A percentile compares a stretch with the other conserved stretches of the same genome.
These are phyloP conservation scores for Tetracladium setigerum DNA, from an alignment of 495 filamentous ascomycete species.

Conservation along the genomic window DNA sequence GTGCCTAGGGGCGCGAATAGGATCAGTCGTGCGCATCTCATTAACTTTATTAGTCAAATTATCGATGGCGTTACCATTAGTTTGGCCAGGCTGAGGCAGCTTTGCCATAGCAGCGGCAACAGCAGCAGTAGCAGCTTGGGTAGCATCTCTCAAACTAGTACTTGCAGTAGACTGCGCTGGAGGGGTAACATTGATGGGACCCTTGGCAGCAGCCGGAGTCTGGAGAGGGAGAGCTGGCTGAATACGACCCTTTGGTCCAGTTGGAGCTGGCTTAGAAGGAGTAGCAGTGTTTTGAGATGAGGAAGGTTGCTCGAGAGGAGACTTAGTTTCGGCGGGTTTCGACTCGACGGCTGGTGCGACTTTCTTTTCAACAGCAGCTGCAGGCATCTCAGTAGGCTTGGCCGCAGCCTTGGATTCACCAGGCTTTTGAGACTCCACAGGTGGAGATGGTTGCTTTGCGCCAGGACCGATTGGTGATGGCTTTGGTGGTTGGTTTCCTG, in stretches of 20 bases:
- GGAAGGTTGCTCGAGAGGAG: constrained; percentile 31
- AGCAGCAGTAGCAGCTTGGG: constrained; percentile 73
- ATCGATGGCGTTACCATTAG: constrained; percentile 52
- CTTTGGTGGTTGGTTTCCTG: constrained; percentile 32
- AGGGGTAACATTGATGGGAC: constrained; percentile 21
- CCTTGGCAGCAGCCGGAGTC: constrained; percentile 15
- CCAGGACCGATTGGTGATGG: constrained; percentile 48
- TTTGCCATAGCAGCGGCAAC: constrained; percentile 90
- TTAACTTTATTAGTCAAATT: constrained; percentile 78
- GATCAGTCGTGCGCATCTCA: constrained; percentile 70
- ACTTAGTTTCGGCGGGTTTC: constrained; percentile 45
- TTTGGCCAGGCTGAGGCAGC: constrained; percentile 39
- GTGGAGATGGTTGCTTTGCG: constrained; percentile 33
- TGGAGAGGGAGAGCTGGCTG: constrained; percentile 57
- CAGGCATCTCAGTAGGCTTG: constrained; percentile 21
- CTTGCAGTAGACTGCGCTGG: constrained; percentile 22
- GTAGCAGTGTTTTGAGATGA: constrained; percentile 29
- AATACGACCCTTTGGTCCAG: constrained; percentile 65
- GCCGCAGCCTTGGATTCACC: constrained; percentile 20
- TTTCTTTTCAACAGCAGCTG: constrained; percentile 12
- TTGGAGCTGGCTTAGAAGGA: constrained; percentile 40
- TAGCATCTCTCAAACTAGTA: constrained; percentile 55
- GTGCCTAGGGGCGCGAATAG: constrained; percentile 28
- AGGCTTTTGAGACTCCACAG: constrained; percentile 25
- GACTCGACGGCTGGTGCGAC: constrained; percentile 57